Conservation (phyloP, 305 asterid species). For the Rubia balearica region DNA sequence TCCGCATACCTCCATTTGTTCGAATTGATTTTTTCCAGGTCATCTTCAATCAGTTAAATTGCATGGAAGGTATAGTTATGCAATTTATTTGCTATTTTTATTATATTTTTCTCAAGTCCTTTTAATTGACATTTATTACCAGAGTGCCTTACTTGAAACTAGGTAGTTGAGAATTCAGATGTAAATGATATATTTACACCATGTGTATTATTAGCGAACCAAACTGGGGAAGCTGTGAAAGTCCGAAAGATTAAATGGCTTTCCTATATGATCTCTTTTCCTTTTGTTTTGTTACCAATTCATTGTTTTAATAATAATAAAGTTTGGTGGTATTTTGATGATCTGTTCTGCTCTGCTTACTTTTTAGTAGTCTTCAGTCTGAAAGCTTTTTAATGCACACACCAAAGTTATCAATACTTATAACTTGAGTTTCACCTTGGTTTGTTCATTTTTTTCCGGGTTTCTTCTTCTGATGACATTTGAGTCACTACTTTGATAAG, state of each 20-base stretch:
- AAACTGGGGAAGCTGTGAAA: background rate
- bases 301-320: background rate
- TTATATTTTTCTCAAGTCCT: background rate
- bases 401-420: background rate
- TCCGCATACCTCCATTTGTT: conserved; percentile 19
- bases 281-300: background rate
- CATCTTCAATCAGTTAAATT: conserved; percentile 15
- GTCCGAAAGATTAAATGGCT: background rate
- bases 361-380: background rate
- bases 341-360: background rate
- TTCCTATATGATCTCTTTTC: background rate
- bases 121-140: background rate
- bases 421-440: background rate
- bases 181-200: background rate
- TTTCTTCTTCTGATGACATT: background rate
- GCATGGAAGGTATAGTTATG: conserved; percentile 16
- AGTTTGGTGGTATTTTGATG: background rate
- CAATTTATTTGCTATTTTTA: background rate
- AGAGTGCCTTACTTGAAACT: background rate
- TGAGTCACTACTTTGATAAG: background rate
- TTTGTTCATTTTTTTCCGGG: background rate
- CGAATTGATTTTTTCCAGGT: conserved; percentile 19
- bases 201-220: background rate
- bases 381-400: background rate
- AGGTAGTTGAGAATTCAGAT: background rate